phyloP scores from a whole-genome alignment of 2,329 filamentous ascomycete species.

The Claviceps spartinae region DNA sequence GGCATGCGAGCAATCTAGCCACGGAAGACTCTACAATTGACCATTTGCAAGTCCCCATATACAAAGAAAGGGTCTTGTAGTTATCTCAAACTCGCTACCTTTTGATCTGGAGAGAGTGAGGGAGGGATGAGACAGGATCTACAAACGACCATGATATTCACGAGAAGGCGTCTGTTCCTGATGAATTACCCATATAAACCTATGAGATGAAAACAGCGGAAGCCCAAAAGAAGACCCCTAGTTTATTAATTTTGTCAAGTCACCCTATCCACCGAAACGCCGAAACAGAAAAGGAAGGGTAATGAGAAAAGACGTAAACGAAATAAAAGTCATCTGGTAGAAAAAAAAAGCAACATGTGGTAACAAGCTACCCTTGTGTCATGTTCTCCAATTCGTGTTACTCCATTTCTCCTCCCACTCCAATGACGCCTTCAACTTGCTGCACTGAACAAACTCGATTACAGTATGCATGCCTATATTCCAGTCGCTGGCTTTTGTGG shows the following conservation, averaged over 20 bases:
- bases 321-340: not conserved
- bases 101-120: no score
- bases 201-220: not conserved
- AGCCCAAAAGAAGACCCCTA: not conserved
- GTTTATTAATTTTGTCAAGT: constrained; percentile 6
- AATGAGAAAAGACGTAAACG: not conserved
- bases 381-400: not conserved
- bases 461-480: constrained; percentile 25
- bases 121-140: no score
- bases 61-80: no score
- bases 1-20: no score
- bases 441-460: constrained; percentile 12
- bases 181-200: no score
- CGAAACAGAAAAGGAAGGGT: constrained; percentile 11
- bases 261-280: constrained; percentile 24
- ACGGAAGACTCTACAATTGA: no score
- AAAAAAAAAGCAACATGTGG: not conserved
- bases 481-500: constrained; percentile 44
- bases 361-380: constrained; percentile 15
- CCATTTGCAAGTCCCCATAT: no score
- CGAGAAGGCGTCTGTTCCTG: no score
- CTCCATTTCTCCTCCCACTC: constrained; percentile 13
- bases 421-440: constrained; percentile 18
- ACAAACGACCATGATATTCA: no score
- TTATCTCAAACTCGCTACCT: no score